Percentiles rank a stretch among this genome's conserved stretches.
Evolutionary conservation across 225 moss, liverwort and hornwort species (phyloP).

Genomic region (Neckera pumila): DNA sequence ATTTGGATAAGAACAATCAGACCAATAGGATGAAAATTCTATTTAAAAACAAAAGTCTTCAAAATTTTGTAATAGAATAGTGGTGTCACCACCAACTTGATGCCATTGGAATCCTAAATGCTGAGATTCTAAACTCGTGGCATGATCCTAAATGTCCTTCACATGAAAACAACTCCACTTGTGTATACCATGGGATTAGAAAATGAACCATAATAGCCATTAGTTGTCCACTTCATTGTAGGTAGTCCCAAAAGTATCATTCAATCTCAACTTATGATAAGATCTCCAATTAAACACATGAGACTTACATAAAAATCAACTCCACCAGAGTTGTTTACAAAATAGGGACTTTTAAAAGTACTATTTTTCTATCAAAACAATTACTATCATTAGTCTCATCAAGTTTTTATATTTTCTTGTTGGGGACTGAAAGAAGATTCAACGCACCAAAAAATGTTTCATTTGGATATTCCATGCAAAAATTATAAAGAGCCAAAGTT

Average conservation of each 20-base stretch:
- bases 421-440: not conserved
- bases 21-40: too few relatives aligned
- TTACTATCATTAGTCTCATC: not conserved
- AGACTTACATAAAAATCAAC: not conserved
- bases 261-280: not conserved
- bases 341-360: rapidly evolving
- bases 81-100: too few relatives aligned
- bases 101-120: too few relatives aligned
- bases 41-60: too few relatives aligned
- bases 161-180: too few relatives aligned
- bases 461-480: not conserved
- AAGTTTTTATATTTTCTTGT: not conserved
- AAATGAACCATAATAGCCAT: too few relatives aligned
- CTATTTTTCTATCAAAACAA: not conserved
- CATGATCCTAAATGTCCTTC: too few relatives aligned
- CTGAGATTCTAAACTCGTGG: too few relatives aligned
- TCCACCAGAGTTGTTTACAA: not conserved
- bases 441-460: not conserved
- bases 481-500: not conserved
- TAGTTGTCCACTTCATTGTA: too few relatives aligned
- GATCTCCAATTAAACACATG: not conserved
- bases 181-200: too few relatives aligned
- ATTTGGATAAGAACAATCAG: too few relatives aligned
- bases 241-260: not conserved
- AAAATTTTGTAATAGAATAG: too few relatives aligned